Percentiles rank a stretch among this genome's conserved stretches.
These are phyloP conservation scores for Trifolium dubium DNA, from an alignment of 306 rosid species.

Conservation along the genomic window DNA sequence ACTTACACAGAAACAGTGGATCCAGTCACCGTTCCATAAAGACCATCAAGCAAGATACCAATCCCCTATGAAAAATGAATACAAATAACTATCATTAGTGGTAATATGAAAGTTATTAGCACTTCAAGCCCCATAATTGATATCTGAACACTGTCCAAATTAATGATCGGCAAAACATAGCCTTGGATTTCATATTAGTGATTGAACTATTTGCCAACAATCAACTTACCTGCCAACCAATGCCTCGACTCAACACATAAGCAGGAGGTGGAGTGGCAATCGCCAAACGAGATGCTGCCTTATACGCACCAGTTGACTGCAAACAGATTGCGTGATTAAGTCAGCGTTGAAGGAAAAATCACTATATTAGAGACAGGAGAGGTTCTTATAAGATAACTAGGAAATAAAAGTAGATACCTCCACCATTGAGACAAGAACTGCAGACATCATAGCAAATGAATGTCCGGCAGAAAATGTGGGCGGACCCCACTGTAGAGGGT, in stretches of 20 bases:
- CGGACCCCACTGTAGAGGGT: constrained; percentile 98
- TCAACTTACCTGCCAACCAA: constrained; percentile 92
- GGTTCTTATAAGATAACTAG: not conserved
- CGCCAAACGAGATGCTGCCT: constrained; percentile 91
- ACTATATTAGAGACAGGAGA: not conserved
- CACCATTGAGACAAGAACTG: constrained; percentile 93
- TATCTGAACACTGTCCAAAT: not conserved
- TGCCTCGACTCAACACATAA: constrained; percentile 95
- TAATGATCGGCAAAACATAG: not conserved
- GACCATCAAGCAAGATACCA: constrained; percentile 85
- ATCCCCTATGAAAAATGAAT: constrained; percentile 64
- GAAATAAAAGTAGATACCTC: constrained; percentile 66
- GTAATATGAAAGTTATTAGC: constrained; percentile 1
- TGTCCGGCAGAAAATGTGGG: constrained; percentile 99
- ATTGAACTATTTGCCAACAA: constrained; percentile 12
- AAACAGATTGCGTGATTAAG: constrained; percentile 28
- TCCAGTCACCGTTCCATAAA: constrained; percentile 86
- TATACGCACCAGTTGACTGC: constrained; percentile 95
- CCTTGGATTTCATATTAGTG: not conserved
- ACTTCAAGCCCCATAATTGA: constrained; percentile 1
- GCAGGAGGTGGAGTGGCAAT: constrained; percentile 99
- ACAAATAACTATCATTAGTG: not conserved
- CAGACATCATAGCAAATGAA: constrained; percentile 95
- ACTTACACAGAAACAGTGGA: constrained; percentile 97
- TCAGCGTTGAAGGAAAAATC: constrained; percentile 31